A percentile compares a stretch with the other conserved stretches of the same genome.
Evolutionary conservation across 257 asterid species (phyloP).

Genomic region (Solanum corneliomulleri): DNA sequence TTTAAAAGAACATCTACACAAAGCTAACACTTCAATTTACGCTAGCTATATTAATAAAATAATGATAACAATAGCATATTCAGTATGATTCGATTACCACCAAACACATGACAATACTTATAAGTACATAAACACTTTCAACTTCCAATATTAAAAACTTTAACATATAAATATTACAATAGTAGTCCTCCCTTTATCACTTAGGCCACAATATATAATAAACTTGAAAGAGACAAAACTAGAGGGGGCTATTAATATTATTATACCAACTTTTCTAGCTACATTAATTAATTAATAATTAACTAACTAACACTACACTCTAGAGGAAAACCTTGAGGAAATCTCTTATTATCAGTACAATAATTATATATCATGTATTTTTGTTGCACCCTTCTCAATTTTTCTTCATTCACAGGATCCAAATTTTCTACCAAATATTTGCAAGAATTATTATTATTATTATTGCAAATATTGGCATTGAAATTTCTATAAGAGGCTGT

Average conservation of each 20-base stretch:
- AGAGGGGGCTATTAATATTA: neutral
- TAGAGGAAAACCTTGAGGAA: constrained; percentile 35
- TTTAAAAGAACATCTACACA: neutral
- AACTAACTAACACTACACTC: neutral
- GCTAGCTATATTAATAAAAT: too few species aligned
- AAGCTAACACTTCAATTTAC: neutral
- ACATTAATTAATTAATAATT: neutral
- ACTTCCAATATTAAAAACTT: neutral
- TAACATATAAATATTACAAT: neutral
- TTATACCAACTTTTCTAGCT: neutral
- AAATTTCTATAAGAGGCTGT: constrained; percentile 33
- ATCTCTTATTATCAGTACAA: constrained; percentile 37
- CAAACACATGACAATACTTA: neutral
- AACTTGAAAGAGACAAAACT: neutral
- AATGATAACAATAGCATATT: neutral
- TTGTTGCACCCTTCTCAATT: constrained; percentile 36
- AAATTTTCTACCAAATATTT: neutral
- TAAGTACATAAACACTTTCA: neutral
- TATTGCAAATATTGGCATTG: constrained; percentile 9
- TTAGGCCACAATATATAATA: neutral
- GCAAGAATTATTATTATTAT: neutral
- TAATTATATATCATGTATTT: constrained; percentile 52
- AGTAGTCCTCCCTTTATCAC: neutral
- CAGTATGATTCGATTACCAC: neutral
- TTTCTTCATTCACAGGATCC: constrained; percentile 17